Base-by-base conservation (phyloP, 2,329 filamentous ascomycete species). In the Amauroascus niger region DNA sequence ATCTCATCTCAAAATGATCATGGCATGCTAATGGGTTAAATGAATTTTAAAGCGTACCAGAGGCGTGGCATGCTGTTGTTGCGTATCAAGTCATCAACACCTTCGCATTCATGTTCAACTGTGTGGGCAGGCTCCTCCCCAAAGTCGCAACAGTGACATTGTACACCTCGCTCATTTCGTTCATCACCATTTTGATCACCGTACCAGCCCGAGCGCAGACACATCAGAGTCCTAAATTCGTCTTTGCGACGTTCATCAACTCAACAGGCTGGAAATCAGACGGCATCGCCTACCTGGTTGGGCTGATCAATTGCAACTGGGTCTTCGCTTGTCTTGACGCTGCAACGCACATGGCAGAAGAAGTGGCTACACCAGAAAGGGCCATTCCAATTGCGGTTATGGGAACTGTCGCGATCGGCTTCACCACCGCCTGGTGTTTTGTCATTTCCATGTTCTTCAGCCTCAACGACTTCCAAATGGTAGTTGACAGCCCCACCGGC, bases 241-340 rank as follows among this genome's bases (percentile, higher is more conserved):
- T 79, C 57, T 79, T 77, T 59, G 70, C 72, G 0, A 75, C 69
- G 37, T 78, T 77, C 59, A 71, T 74, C 64, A 79, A 78, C 63
- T 72, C 72, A 55, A 77, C 74, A 0, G 76, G 73, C 20, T 78
- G 73, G 75, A 54, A 60, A 8, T 63, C 69, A 43, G 67, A 69
- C 55, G 74, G 74, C 20, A 72, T 78, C 43, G 74, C 74, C 18
- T 78, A 77, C 63, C 72, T 79, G 43, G 72, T 76, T 49, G 76
- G 76, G 28, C 66, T 78, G 5, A 72, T 78, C 54, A 76, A 75
- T 58, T 71, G 72, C 16, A 76, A 77, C 59, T 77, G 72, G 71
- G 67, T 71, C 35, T 77, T 76, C 55, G 72, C 73, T 14, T 76
- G 74, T 50, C 68, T 78, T 13, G 75, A 78, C 61, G 71, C 69